phyloP scores from a whole-genome alignment of 352 stramenopile species.

The Phytophthora boehmeriae region DNA sequence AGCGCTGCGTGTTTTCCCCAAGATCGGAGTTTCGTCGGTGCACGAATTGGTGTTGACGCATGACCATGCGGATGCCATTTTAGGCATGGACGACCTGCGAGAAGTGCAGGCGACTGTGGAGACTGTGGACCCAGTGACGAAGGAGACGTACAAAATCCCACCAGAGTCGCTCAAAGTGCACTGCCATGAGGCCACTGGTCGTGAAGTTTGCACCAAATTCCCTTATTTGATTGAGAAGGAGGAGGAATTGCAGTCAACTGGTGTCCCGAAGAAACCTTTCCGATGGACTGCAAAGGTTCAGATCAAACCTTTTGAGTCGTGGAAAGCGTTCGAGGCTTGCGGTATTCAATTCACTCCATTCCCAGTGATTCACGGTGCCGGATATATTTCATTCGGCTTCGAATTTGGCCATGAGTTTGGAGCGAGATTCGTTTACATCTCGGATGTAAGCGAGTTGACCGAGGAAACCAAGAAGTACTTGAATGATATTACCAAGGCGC shows the following conservation, averaged over 20 bases:
- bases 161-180: slow-evolving; percentile 63
- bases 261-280: slow-evolving; percentile 45
- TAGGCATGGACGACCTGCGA: slow-evolving; percentile 87
- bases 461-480: slow-evolving; percentile 62
- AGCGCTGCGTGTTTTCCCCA: slow-evolving; percentile 68
- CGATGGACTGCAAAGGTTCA: slow-evolving; percentile 84
- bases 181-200: slow-evolving; percentile 60
- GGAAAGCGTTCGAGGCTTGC: slow-evolving; percentile 54
- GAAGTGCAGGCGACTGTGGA: slow-evolving; percentile 73
- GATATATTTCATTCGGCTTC: slow-evolving; percentile 82
- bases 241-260: slow-evolving; percentile 1
- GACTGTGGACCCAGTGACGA: slow-evolving; percentile 57
- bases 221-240: slow-evolving; percentile 74
- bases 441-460: slow-evolving; percentile 83
- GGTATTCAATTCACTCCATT: slow-evolving; percentile 66
- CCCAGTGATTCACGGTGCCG: slow-evolving; percentile 79
- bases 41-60: slow-evolving; percentile 86
- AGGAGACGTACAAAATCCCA: slow-evolving; percentile 65
- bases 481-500: slow-evolving; percentile 50
- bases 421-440: slow-evolving; percentile 87
- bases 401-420: slow-evolving; percentile 78
- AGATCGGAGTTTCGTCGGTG: slow-evolving; percentile 51
- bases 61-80: slow-evolving; percentile 81
- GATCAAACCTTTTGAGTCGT: slow-evolving; percentile 61
- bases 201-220: slow-evolving; percentile 74